Conservation (phyloP, 805 yeast genomes). For the Candida qinlingensis region DNA sequence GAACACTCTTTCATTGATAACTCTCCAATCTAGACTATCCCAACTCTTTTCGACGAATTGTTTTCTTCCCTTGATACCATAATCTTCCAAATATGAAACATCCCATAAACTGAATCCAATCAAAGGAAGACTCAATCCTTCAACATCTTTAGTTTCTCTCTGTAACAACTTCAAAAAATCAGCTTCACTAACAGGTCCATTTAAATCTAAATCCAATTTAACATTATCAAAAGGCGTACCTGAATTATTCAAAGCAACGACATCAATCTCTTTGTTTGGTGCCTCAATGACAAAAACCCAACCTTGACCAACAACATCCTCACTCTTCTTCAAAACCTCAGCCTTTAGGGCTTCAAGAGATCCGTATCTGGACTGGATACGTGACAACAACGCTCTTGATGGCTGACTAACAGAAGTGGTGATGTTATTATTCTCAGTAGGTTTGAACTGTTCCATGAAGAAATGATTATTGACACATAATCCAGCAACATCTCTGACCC, state of each 20-base stretch:
- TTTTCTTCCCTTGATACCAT: slow-evolving; percentile 69
- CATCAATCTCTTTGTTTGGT: slow-evolving; percentile 49
- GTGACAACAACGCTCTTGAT: slow-evolving; percentile 29
- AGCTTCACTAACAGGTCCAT: slow-evolving; percentile 57
- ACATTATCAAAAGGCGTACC: slow-evolving; percentile 74
- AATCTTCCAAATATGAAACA: slow-evolving; percentile 78
- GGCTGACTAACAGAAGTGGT: slow-evolving; percentile 23
- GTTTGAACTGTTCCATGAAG: slow-evolving; percentile 59
- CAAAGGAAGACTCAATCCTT: slow-evolving; percentile 67
- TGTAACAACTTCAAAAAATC: slow-evolving; percentile 46
- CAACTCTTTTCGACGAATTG: slow-evolving; percentile 70
- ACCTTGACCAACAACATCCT: slow-evolving; percentile 50
- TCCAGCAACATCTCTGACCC: slow-evolving; percentile 81
- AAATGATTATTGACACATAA: slow-evolving; percentile 91
- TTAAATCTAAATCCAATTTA: slow-evolving; percentile 70
- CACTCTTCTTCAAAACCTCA: slow-evolving; percentile 13
- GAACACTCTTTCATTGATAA: slow-evolving; percentile 44
- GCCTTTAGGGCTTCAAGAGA: slow-evolving; percentile 19
- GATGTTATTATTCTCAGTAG: slow-evolving; percentile 19
- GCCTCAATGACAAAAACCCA: slow-evolving; percentile 72
- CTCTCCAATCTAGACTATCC: slow-evolving; percentile 81
- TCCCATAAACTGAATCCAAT: slow-evolving; percentile 85
- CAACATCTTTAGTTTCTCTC: slow-evolving; percentile 35
- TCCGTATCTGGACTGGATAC: slow-evolving; percentile 35
- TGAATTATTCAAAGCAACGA: slow-evolving; percentile 58